Evolutionary conservation across 2,329 filamentous ascomycete genomes (phyloP).

Genomic region (Penicillium sclerotiorum): DNA sequence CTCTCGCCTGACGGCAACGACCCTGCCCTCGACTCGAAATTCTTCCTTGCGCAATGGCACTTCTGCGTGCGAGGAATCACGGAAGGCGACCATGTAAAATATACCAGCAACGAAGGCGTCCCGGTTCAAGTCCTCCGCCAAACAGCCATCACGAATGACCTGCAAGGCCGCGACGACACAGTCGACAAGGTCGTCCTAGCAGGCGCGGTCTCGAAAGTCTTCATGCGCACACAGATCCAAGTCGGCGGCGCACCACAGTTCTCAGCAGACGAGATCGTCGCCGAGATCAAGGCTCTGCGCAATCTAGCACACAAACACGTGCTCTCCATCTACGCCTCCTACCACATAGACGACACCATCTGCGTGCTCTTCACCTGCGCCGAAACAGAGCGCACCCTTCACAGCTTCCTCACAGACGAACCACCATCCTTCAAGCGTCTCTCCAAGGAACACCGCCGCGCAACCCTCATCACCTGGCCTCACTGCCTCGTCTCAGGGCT

Average conservation of each 20-base stretch:
- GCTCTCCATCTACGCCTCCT: constrained; percentile 48
- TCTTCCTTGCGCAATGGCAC: constrained; percentile 63
- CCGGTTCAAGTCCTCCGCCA: constrained; percentile 58
- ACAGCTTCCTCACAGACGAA: constrained; percentile 46
- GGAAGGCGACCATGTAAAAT: constrained; percentile 61
- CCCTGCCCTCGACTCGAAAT: constrained; percentile 54
- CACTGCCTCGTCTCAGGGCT: constrained; percentile 58
- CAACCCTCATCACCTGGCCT: constrained; percentile 49
- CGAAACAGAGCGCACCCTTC: constrained; percentile 43
- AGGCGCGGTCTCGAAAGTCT: constrained; percentile 36
- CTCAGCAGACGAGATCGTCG: constrained; percentile 43
- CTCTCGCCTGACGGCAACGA: constrained; percentile 54
- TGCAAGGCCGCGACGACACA: constrained; percentile 34
- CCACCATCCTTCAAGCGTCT: constrained; percentile 46
- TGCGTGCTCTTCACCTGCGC: constrained; percentile 47
- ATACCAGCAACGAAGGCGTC: constrained; percentile 61
- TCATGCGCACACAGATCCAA: constrained; percentile 42
- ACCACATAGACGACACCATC: constrained; percentile 46
- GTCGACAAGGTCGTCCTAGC: constrained; percentile 47
- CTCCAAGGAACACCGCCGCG: constrained; percentile 45
- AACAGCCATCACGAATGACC: constrained; percentile 32
- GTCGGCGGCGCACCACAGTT: constrained; percentile 41
- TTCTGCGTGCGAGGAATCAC: constrained; percentile 59
- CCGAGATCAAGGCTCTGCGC: constrained; percentile 42
- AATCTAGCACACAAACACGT: constrained; percentile 48